phyloP scores from a whole-genome alignment of 352 stramenopile species.

The Globisporangium orthogonon region DNA sequence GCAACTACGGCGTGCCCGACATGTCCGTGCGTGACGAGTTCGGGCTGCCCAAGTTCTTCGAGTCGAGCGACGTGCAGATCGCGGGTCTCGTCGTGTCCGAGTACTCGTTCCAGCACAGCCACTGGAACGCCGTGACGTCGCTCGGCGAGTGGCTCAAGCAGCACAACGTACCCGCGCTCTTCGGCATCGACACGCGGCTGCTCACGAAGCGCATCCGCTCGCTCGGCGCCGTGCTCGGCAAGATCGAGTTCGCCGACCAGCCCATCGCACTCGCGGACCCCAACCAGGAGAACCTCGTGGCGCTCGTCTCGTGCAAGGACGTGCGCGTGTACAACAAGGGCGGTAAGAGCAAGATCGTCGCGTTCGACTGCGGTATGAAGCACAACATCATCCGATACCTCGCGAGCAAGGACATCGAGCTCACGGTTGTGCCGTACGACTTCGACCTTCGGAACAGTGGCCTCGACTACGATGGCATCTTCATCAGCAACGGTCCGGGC shows the following conservation, averaged over 20 bases:
- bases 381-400: constrained; percentile 99
- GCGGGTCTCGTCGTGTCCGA: constrained; percentile 90
- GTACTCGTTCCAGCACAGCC: constrained; percentile 91
- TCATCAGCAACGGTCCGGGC: constrained; percentile 96
- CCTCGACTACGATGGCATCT: constrained; percentile 96
- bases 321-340: constrained; percentile 91
- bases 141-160: constrained; percentile 91
- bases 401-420: constrained; percentile 81
- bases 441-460: constrained; percentile 92
- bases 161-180: constrained; percentile 90
- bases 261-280: constrained; percentile 89
- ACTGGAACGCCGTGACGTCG: constrained; percentile 91
- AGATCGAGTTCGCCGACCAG: constrained; percentile 46
- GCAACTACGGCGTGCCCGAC: constrained; percentile 95
- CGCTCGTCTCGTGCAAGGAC: constrained; percentile 93
- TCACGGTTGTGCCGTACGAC: constrained; percentile 97
- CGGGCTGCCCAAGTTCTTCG: constrained; percentile 86
- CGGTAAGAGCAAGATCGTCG: constrained; percentile 92
- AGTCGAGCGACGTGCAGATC: constrained; percentile 91
- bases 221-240: constrained; percentile 86
- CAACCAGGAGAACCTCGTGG: constrained; percentile 93
- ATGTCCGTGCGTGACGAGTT: constrained; percentile 65
- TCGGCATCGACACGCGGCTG: constrained; percentile 91
- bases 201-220: constrained; percentile 94
- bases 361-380: constrained; percentile 98